phyloP scores from a whole-genome alignment of 495 filamentous ascomycete species.

The Aspergillus biplanus region DNA sequence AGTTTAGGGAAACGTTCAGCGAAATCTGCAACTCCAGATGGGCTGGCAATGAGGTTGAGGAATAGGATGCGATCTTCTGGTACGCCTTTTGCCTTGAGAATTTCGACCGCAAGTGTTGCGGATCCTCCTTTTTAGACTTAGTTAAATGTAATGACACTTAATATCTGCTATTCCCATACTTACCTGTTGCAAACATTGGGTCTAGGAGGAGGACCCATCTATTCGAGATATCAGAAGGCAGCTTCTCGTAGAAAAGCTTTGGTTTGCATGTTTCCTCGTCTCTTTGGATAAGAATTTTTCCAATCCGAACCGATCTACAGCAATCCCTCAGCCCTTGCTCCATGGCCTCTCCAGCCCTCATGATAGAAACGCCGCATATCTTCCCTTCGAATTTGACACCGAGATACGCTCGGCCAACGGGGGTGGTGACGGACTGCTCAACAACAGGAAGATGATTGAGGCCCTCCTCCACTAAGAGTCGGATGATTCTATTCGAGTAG shows the following conservation, averaged over 20 bases:
- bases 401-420: slow-evolving; percentile 83
- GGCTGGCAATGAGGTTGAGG: slow-evolving; percentile 93
- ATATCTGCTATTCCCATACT: slow-evolving; percentile 25
- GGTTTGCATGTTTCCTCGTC: slow-evolving; percentile 94
- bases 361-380: slow-evolving; percentile 97
- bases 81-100: slow-evolving; percentile 84
- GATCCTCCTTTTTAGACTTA: slow-evolving; percentile 70
- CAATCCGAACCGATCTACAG: slow-evolving; percentile 93
- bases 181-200: slow-evolving; percentile 98
- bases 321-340: slow-evolving; percentile 96
- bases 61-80: slow-evolving; percentile 95
- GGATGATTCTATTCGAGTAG: slow-evolving; percentile 98
- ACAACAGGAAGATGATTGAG: slow-evolving; percentile 94
- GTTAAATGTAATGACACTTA: slow-evolving; percentile 1
- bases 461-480: slow-evolving; percentile 96
- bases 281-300: slow-evolving; percentile 96
- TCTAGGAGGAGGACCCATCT: slow-evolving; percentile 95
- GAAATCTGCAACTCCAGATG: slow-evolving; percentile 87
- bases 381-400: slow-evolving; percentile 96
- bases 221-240: slow-evolving; percentile 89
- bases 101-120: slow-evolving; percentile 93
- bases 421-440: slow-evolving; percentile 84
- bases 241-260: slow-evolving; percentile 94
- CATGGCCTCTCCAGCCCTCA: slow-evolving; percentile 98
- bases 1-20: slow-evolving; percentile 90